Base-by-base conservation (phyloP, 2,329 filamentous ascomycete species). In the Claviceps africana region DNA sequence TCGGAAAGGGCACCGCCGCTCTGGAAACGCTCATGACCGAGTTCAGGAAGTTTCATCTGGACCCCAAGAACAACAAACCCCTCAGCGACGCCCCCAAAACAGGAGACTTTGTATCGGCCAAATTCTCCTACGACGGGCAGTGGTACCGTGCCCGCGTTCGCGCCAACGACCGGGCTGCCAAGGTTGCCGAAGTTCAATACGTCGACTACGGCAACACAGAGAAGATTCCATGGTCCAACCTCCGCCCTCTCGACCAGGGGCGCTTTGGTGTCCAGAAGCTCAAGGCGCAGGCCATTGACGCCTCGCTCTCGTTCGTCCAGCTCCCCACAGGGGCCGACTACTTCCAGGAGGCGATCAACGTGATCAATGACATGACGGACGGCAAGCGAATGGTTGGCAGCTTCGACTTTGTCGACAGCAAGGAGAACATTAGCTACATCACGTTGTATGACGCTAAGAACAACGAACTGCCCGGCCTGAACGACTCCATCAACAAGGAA, bases 161-260 rank as follows among this genome's bases (percentile, higher is more conserved):
- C 56, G 83, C 90, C 65, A 96, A 97, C 69, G 93, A 98, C 71
- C 88, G 93, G 56, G 79, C 90, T 9, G 84, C 83, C 62, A 88
- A 93, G 77, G 82, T 86, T 60, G 85, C 89, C 25, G 93, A 98
- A 68, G 85, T 98, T 28, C 72, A 94, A 46, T 98, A 95, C 70
- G 81, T 98, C 56, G 93, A 98, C 72, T 98, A 94, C 68, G 93
- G 93, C 61, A 98, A 98, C 76, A 85, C 81, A 52, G 93, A 98
- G 70, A 85, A 83, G 64, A 76, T 95, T 53, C 80, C 90, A 0
- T 98, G 91, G 89, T 78, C 82, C 25, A 78, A 80, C 58, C 81
- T 98, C 44, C 86, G 93, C 30, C 76, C 88, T n/a, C 78, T 98
- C 48, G 79, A 83, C 49, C 82, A 88, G 64, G 69, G 80, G 17